These are phyloP conservation scores for Hymenoscyphus scutula DNA, from an alignment of 2,329 filamentous ascomycete genomes.

Conservation along the genomic window DNA sequence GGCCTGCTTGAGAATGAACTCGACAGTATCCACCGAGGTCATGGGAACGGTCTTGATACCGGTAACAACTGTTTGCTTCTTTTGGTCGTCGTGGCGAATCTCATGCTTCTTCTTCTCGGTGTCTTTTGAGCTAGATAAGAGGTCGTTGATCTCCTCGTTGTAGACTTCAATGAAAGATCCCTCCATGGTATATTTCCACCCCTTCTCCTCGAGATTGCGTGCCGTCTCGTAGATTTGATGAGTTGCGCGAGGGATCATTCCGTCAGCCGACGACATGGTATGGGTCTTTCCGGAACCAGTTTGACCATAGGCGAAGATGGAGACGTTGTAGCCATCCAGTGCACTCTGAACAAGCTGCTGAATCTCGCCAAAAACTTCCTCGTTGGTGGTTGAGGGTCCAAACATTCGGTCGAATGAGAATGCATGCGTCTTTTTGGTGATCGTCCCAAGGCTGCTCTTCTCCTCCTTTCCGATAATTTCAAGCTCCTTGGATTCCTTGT, in stretches of 20 bases:
- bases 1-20: slow-evolving; percentile 75
- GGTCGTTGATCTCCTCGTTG: slow-evolving; percentile 93
- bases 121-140: slow-evolving; percentile 70
- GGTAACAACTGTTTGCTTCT: slow-evolving; percentile 77
- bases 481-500: slow-evolving; percentile 85
- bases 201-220: slow-evolving; percentile 78
- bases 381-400: slow-evolving; percentile 71
- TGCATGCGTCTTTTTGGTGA: slow-evolving; percentile 74
- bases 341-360: slow-evolving; percentile 95
- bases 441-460: slow-evolving; percentile 72
- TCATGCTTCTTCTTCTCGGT: slow-evolving; percentile 82
- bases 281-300: slow-evolving; percentile 96
- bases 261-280: slow-evolving; percentile 88
- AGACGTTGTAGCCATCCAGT: slow-evolving; percentile 96
- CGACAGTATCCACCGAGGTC: slow-evolving; percentile 76
- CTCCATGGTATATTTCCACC: slow-evolving; percentile 92
- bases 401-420: slow-evolving; percentile 97
- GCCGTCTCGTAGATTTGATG: slow-evolving; percentile 92
- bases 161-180: slow-evolving; percentile 97
- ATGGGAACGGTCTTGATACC: slow-evolving; percentile 76
- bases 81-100: slow-evolving; percentile 79
- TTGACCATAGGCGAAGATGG: slow-evolving; percentile 98
- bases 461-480: slow-evolving; percentile 80
- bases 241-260: slow-evolving; percentile 93
- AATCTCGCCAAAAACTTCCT: slow-evolving; percentile 91